Percentiles rank a stretch among this genome's conserved stretches.
Evolutionary conservation across 2,329 filamentous ascomycete genomes (phyloP).

Genomic region (Aphanoascus verrucosus): DNA sequence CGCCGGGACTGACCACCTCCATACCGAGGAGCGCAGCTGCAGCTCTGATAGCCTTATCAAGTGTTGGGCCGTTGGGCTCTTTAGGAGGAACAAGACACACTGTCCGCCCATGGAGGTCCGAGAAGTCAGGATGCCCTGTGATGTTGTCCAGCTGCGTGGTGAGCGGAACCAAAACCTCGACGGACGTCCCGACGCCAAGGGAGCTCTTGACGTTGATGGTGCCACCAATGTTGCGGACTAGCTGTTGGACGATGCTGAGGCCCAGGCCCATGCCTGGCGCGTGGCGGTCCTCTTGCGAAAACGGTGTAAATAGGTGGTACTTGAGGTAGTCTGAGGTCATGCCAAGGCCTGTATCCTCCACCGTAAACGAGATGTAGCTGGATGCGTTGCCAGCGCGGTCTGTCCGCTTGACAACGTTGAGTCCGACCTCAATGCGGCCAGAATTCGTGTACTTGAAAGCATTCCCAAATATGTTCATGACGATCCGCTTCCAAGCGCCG

Average conservation of each 20-base stretch:
- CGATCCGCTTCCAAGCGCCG: slow-evolving; percentile 39
- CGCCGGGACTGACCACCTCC: too few species aligned
- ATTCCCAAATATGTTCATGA: slow-evolving; percentile 43
- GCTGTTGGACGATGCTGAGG: slow-evolving; percentile 45
- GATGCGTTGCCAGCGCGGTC: background rate
- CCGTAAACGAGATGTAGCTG: slow-evolving; percentile 17
- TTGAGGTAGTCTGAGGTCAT: slow-evolving; percentile 21
- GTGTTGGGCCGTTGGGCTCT: too few species aligned
- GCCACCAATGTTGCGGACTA: slow-evolving; percentile 51
- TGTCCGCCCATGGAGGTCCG: too few species aligned
- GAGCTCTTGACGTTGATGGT: slow-evolving; percentile 43
- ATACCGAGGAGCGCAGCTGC: too few species aligned
- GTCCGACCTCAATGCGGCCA: slow-evolving; percentile 33
- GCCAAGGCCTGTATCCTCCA: slow-evolving; percentile 25
- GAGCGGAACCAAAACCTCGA: background rate
- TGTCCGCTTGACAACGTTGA: slow-evolving; percentile 19
- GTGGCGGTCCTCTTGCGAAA: slow-evolving; percentile 18
- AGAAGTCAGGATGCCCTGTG: background rate
- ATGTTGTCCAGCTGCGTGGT: too few species aligned
- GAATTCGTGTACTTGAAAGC: slow-evolving; percentile 39
- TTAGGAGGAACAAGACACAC: too few species aligned
- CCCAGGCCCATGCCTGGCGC: slow-evolving; percentile 19
- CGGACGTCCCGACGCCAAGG: background rate
- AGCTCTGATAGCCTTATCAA: too few species aligned
- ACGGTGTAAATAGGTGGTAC: slow-evolving; percentile 17